phyloP scores from a whole-genome alignment of 345 rosid species.

The Salix arbutifolia region DNA sequence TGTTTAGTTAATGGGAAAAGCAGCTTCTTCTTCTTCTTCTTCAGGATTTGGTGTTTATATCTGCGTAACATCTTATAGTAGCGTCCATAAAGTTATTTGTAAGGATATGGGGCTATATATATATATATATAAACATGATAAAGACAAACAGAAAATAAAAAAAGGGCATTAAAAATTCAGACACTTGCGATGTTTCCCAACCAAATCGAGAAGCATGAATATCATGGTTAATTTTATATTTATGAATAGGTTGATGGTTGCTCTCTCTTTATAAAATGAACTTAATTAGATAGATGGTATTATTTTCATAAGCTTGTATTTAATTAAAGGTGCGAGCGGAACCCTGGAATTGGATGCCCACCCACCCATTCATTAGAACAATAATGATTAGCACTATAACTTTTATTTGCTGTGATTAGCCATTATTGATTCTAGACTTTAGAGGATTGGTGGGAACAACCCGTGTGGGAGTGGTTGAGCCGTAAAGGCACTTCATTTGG shows the following conservation, averaged over 20 bases:
- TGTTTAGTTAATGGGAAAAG: no score
- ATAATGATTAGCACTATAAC: not conserved
- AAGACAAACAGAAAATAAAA: not conserved
- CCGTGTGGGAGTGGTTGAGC: slow-evolving; percentile 13
- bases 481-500: not conserved
- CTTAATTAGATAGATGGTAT: no score
- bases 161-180: not conserved
- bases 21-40: no score
- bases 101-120: not conserved
- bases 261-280: no score
- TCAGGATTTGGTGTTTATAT: no score
- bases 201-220: not conserved
- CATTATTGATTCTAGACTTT: not conserved
- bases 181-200: not conserved
- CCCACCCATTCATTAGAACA: not conserved
- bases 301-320: not conserved
- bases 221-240: not conserved
- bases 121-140: not conserved
- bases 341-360: not conserved
- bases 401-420: not conserved
- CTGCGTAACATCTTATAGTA: no score
- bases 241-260: not conserved
- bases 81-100: no score
- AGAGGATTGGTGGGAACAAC: not conserved
- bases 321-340: not conserved